Evolutionary conservation across 257 asterid species (phyloP).

Genomic region (Handroanthus guayacan): DNA sequence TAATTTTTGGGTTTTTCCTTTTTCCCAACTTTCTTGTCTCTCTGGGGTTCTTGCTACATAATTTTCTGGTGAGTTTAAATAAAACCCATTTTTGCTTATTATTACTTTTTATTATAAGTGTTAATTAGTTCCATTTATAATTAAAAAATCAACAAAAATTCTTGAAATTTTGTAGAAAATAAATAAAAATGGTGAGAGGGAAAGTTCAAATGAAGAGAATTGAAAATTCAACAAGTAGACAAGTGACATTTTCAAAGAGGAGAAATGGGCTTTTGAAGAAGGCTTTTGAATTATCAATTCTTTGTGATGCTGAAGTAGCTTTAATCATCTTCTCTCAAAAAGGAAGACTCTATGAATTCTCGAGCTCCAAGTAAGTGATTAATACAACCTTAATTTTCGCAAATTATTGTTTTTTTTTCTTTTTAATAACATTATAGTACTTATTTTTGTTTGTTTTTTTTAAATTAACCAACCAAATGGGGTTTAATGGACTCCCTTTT

Average conservation of each 20-base stretch:
- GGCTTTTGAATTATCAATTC: slow-evolving; percentile 75
- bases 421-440: too few species aligned
- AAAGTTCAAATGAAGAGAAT: slow-evolving; percentile 72
- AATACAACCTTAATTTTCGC: not conserved
- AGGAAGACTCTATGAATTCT: slow-evolving; percentile 68
- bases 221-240: slow-evolving; percentile 70
- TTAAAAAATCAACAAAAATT: not conserved
- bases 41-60: not conserved
- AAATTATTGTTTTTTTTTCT: not conserved
- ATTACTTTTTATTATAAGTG: too few species aligned
- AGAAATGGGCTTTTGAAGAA: slow-evolving; percentile 76
- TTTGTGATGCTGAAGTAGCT: slow-evolving; percentile 78
- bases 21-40: slow-evolving; percentile 5
- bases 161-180: not conserved
- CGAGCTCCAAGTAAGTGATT: slow-evolving; percentile 68
- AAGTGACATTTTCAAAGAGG: slow-evolving; percentile 75
- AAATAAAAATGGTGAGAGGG: slow-evolving; percentile 72
- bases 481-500: not conserved
- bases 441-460: too few species aligned
- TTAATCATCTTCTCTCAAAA: slow-evolving; percentile 77
- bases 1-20: not conserved
- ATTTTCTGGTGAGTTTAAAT: slow-evolving; percentile 28
- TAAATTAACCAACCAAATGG: too few species aligned
- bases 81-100: too few species aligned
- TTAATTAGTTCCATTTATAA: not conserved